Percentiles rank a stretch among this genome's conserved stretches.
These are phyloP conservation scores for Peniophora sp. DNA, from an alignment of 1,284 basidiomycete genomes.

Conservation along the genomic window DNA sequence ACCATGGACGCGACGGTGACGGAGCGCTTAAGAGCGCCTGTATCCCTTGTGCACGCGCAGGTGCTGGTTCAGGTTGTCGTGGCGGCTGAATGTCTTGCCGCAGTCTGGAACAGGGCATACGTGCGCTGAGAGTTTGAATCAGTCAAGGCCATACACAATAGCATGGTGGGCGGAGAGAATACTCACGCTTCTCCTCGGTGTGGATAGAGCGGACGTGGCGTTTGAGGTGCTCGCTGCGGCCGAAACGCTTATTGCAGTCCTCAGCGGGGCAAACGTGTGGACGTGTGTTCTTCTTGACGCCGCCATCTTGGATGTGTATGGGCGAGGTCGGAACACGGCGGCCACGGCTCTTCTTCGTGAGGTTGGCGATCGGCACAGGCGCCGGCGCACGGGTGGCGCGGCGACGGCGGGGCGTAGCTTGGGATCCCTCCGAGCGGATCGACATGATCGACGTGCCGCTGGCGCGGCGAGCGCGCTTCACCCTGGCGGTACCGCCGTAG, in stretches of 20 bases:
- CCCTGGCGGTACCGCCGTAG: too few relatives aligned
- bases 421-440: neutral
- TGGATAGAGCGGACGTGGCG: slow-evolving; percentile 73
- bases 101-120: slow-evolving; percentile 72
- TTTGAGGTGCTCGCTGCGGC: slow-evolving; percentile 72
- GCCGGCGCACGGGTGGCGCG: slow-evolving; percentile 15
- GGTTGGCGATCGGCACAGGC: slow-evolving; percentile 63
- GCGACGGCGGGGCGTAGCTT: slow-evolving; percentile 2
- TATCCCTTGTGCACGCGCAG: slow-evolving; percentile 62
- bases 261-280: slow-evolving; percentile 65
- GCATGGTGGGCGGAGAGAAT: slow-evolving; percentile 3
- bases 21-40: too few relatives aligned
- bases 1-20: too few relatives aligned
- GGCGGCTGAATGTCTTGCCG: slow-evolving; percentile 76
- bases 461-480: neutral
- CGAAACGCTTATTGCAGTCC: slow-evolving; percentile 75
- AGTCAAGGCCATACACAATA: slow-evolving; percentile 4
- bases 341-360: slow-evolving; percentile 68
- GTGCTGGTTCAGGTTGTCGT: slow-evolving; percentile 80
- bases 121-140: slow-evolving; percentile 42
- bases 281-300: slow-evolving; percentile 37
- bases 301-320: slow-evolving; percentile 29
- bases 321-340: slow-evolving; percentile 57
- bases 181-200: slow-evolving; percentile 75
- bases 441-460: neutral